A percentile compares a stretch with the other conserved stretches of the same genome.
Evolutionary conservation across 768 basidiomycete genomes (phyloP).

Genomic region (Boletus eberwhitei): DNA sequence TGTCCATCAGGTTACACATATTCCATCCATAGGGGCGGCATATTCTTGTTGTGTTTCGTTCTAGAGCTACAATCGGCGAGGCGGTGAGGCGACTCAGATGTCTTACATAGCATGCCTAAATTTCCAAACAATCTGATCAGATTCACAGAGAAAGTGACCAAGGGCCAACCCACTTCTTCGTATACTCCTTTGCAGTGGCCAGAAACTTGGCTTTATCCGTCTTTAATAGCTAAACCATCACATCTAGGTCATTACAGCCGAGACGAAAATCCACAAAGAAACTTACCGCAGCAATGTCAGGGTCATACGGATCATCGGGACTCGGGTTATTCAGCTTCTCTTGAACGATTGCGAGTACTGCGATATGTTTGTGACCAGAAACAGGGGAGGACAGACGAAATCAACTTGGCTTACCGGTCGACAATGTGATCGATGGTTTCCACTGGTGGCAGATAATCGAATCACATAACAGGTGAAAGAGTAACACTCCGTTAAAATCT

Average conservation of each 20-base stretch:
- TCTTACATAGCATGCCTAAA: constrained; percentile 23
- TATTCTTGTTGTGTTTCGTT: neutral
- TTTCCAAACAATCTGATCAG: constrained; percentile 1
- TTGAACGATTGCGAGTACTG: constrained; percentile 73
- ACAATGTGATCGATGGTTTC: constrained; percentile 78
- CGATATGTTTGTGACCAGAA: constrained; percentile 9
- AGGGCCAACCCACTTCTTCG: constrained; percentile 61
- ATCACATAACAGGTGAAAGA: constrained; percentile 1
- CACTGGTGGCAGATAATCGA: constrained; percentile 46
- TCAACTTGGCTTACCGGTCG: constrained; percentile 49
- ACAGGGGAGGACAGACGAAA: neutral
- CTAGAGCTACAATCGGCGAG: constrained; percentile 12
- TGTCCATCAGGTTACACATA: constrained; percentile 1
- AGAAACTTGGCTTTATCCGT: constrained; percentile 73
- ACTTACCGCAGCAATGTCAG: constrained; percentile 79
- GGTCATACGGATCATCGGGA: constrained; percentile 85
- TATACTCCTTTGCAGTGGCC: constrained; percentile 76
- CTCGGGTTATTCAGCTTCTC: constrained; percentile 88
- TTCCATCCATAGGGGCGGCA: neutral
- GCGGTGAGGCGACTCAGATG: neutral
- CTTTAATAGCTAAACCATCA: constrained; percentile 57
- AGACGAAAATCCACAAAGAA: neutral
- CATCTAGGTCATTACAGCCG: neutral
- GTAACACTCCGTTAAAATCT: constrained; percentile 3
- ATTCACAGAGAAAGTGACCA: neutral